Evolutionary conservation across 495 filamentous ascomycete species (phyloP).

Genomic region (Evernia prunastri): DNA sequence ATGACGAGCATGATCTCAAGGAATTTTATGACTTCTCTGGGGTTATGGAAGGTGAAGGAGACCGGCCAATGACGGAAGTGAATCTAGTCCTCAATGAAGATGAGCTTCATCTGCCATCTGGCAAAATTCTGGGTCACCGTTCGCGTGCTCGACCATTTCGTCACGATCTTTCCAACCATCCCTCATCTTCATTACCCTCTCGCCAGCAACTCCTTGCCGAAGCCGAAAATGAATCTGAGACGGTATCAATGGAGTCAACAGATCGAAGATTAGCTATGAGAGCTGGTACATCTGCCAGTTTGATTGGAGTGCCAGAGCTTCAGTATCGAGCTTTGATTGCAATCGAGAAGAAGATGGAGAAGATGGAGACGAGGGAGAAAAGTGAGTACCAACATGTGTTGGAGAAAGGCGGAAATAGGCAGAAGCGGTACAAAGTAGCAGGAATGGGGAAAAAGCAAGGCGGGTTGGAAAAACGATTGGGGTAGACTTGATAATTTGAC

Average conservation of each 20-base stretch:
- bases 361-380: slow-evolving; percentile 22
- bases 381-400: slow-evolving; percentile 14
- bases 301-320: slow-evolving; percentile 27
- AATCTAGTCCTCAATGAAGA: slow-evolving; percentile 13
- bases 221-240: neutral
- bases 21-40: slow-evolving; percentile 29
- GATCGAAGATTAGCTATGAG: slow-evolving; percentile 22
- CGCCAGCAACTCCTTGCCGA: slow-evolving; percentile 6
- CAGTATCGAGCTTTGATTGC: slow-evolving; percentile 28
- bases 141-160: slow-evolving; percentile 17
- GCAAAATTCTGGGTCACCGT: slow-evolving; percentile 29
- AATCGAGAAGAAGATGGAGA: slow-evolving; percentile 24
- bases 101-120: slow-evolving; percentile 30
- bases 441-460: slow-evolving; percentile 26
- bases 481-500: slow-evolving; percentile 21
- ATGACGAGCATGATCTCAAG: slow-evolving; percentile 24
- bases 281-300: slow-evolving; percentile 23
- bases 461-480: slow-evolving; percentile 25
- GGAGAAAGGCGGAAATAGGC: slow-evolving; percentile 26
- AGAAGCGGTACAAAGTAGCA: slow-evolving; percentile 26
- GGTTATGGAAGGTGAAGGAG: slow-evolving; percentile 14
- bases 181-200: slow-evolving; percentile 6
- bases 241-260: slow-evolving; percentile 4
- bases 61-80: slow-evolving; percentile 11
- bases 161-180: slow-evolving; percentile 10